Conservation (phyloP, 768 basidiomycete species). For the Termitomyces sp. region DNA sequence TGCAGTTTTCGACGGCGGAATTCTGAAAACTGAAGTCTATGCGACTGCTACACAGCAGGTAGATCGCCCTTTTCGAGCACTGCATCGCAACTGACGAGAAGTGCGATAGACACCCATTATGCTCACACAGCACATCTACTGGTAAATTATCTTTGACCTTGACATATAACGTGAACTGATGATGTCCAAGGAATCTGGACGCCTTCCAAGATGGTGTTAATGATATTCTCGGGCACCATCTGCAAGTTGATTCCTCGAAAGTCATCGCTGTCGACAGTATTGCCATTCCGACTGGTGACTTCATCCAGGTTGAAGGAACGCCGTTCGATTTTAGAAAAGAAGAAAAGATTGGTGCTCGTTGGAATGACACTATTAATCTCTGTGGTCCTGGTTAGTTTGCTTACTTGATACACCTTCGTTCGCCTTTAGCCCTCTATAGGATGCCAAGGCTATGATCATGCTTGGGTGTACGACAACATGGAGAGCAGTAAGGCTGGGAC, state of each 20-base stretch:
- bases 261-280: conserved; percentile 32
- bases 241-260: conserved; percentile 21
- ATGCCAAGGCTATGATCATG: conserved; percentile 45
- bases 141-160: conserved; percentile 20
- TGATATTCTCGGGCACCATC: conserved; percentile 29
- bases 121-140: conserved; percentile 53
- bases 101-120: conserved; percentile 44
- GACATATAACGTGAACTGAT: not conserved
- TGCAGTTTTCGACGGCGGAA: conserved; percentile 37
- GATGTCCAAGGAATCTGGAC: conserved; percentile 40
- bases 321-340: conserved; percentile 38
- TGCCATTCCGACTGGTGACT: conserved; percentile 29
- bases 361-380: conserved; percentile 26
- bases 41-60: conserved; percentile 43
- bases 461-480: conserved; percentile 42
- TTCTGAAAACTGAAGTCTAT: conserved; percentile 36
- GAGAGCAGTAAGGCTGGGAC: conserved; percentile 24
- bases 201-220: conserved; percentile 39
- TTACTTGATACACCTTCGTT: not conserved
- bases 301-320: conserved; percentile 19
- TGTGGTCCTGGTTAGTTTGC: conserved; percentile 20
- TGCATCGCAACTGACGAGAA: not conserved
- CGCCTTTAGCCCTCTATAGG: conserved; percentile 18
- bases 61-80: not conserved
- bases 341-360: conserved; percentile 26